Conservation (phyloP, 83 land plant genomes). For the Thuja plicata region DNA sequence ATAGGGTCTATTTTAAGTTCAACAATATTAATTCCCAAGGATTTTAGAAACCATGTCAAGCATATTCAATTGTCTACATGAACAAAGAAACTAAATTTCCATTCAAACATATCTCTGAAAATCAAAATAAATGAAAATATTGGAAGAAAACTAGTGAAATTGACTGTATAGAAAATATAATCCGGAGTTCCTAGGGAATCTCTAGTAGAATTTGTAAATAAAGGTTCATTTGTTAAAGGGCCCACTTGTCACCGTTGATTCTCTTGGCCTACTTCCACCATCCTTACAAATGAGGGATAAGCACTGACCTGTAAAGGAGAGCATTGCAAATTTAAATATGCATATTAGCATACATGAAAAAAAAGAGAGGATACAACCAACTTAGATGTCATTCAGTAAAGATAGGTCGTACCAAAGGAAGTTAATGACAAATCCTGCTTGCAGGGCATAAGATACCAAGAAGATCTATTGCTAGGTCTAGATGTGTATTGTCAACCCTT, state of each 20-base stretch:
- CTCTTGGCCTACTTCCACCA: slow-evolving; percentile 37
- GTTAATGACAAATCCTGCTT: slow-evolving; percentile 77
- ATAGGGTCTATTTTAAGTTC: neutral
- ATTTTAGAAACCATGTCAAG: neutral
- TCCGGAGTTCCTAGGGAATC: slow-evolving; percentile 86
- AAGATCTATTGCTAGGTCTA: slow-evolving; percentile 81
- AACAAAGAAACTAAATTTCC: neutral
- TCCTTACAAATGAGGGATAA: slow-evolving; percentile 66
- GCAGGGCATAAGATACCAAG: slow-evolving; percentile 81
- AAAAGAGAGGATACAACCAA: neutral
- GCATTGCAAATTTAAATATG: neutral
- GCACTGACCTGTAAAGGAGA: slow-evolving; percentile 64
- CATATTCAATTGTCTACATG: neutral
- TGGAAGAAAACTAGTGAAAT: neutral
- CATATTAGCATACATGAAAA: neutral
- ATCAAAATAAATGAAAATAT: neutral
- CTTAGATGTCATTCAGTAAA: neutral
- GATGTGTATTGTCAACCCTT: slow-evolving; percentile 80
- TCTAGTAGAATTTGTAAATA: slow-evolving; percentile 83
- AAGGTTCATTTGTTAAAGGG: slow-evolving; percentile 66
- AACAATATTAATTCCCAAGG: neutral
- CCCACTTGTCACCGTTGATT: slow-evolving; percentile 62
- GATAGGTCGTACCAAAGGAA: slow-evolving; percentile 67
- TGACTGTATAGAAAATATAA: slow-evolving; percentile 92
- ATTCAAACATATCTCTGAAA: neutral